phyloP scores from a whole-genome alignment of 192 early-diverging fungal species.

The Mortierella antarctica region DNA sequence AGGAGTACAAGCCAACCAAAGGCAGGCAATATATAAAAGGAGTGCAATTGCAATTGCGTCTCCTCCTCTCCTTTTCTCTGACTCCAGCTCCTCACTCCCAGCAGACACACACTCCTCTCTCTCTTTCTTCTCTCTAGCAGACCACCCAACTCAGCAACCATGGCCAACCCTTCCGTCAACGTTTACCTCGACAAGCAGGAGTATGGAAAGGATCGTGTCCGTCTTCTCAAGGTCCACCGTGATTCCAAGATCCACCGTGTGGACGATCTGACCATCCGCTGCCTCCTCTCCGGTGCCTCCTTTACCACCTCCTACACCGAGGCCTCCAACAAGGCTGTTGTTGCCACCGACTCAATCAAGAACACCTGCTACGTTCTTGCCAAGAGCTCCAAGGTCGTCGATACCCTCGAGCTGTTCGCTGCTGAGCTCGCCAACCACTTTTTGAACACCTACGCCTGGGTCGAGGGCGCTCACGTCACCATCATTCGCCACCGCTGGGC shows the following conservation, averaged over 20 bases:
- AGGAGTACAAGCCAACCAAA: too few relatives aligned
- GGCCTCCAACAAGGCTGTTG: conserved; percentile 80
- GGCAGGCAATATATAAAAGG: too few relatives aligned
- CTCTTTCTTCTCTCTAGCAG: not conserved
- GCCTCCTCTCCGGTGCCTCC: conserved; percentile 54
- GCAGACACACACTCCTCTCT: not conserved
- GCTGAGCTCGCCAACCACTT: conserved; percentile 75
- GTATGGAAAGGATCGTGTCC: conserved; percentile 83
- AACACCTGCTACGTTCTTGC: conserved; percentile 82
- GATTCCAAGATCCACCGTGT: conserved; percentile 71
- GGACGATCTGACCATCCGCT: conserved; percentile 73
- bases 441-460: conserved; percentile 78
- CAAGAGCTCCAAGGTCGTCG: conserved; percentile 73
- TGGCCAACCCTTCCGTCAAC: conserved; percentile 30
- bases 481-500: conserved; percentile 81
- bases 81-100: not conserved
- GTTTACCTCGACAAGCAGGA: conserved; percentile 53
- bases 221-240: conserved; percentile 77
- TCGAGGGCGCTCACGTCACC: conserved; percentile 68
- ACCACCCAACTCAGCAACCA: conserved; percentile 4
- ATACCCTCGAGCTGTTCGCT: conserved; percentile 80
- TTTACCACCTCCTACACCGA: conserved; percentile 79
- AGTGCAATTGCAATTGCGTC: not conserved
- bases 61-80: conserved; percentile 4
- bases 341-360: conserved; percentile 84